Base-by-base conservation (phyloP, 495 filamentous ascomycete species). In the Cercophora samala region DNA sequence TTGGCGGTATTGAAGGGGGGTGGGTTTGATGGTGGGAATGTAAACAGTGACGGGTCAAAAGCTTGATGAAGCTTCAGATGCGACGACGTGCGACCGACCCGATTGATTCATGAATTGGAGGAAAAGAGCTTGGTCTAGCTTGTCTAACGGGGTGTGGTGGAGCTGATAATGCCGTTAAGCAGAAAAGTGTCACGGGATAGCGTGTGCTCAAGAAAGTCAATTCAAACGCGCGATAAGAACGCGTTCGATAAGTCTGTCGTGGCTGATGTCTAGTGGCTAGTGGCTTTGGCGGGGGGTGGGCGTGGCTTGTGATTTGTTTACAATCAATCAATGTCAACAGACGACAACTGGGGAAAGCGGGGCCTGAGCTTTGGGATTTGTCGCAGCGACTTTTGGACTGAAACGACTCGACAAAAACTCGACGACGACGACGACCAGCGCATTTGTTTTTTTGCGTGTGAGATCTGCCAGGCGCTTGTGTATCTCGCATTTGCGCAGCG, bases 291-390 rank as follows among this genome's bases (percentile, higher is more conserved):
- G 62, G 25, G 32, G 26, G 52, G 56, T 24, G 18, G 18, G 53
- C 52, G 74, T 70, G 73, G 73, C 70, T 67, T 23, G 55, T 15
- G 32, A 24, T 70, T 69, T 79, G 77, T 79, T 79, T 77, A 79
- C 74, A 73, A 73, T 66, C 68, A 68, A 56, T 56, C 67, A 68
- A 72, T 66, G 73, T 69, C 66, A 74, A 73, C 70, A 72, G 23
- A 53, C n/a, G 18, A 55, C 64, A 65, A 66, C 66, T 65, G 71
- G 68, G 69, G 68, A 62, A 59, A 63, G 46, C 64, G 64, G 53
- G 26, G 29, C 66, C 69, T 26, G 26, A n/a, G 24, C 60, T 25
- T 9, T 60, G 29, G 18, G 18, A 60, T 26, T 37, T 62, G 29
- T 66, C 62, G 24, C 58, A 37, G 60, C 24, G 17, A 19, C 26